These are phyloP conservation scores for Suhomyces pyralidae DNA, from an alignment of 805 yeast species.

Conservation along the genomic window DNA sequence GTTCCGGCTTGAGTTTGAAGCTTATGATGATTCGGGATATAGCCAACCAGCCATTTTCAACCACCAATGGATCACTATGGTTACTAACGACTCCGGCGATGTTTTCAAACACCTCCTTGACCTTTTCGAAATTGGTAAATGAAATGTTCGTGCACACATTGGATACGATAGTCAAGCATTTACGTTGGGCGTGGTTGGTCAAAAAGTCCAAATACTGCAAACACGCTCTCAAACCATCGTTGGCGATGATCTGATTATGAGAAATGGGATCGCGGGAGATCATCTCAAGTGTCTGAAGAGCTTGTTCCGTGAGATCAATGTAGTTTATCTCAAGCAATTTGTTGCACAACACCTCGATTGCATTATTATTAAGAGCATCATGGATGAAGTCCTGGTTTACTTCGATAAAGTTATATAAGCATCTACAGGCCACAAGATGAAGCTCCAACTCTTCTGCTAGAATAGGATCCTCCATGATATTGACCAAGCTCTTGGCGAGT, in stretches of 20 bases:
- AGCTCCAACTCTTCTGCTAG: slow-evolving; percentile 68
- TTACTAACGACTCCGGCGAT: slow-evolving; percentile 55
- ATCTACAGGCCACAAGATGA: slow-evolving; percentile 80
- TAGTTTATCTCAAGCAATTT: slow-evolving; percentile 72
- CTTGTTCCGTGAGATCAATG: slow-evolving; percentile 92
- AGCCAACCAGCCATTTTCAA: slow-evolving; percentile 65
- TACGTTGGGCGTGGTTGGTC: slow-evolving; percentile 83
- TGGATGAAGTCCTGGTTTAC: slow-evolving; percentile 63
- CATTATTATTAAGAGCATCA: slow-evolving; percentile 61
- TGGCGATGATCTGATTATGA: slow-evolving; percentile 47
- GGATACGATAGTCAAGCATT: slow-evolving; percentile 70
- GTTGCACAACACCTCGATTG: slow-evolving; percentile 60
- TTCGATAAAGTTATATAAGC: slow-evolving; percentile 77
- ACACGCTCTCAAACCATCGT: slow-evolving; percentile 63
- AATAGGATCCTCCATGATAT: slow-evolving; percentile 54
- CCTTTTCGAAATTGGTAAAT: slow-evolving; percentile 40
- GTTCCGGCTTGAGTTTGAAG: slow-evolving; percentile 41
- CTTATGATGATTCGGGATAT: slow-evolving; percentile 56
- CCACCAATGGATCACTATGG: slow-evolving; percentile 55
- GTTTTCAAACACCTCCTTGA: slow-evolving; percentile 57
- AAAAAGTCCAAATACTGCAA: slow-evolving; percentile 81
- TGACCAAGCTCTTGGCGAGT: slow-evolving; percentile 53
- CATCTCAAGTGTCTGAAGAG: slow-evolving; percentile 68
- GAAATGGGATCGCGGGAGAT: slow-evolving; percentile 56
- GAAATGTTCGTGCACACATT: slow-evolving; percentile 57